Evolutionary conservation across 148 eudicot genomes (phyloP).

Genomic region (Spergularia bocconei): DNA sequence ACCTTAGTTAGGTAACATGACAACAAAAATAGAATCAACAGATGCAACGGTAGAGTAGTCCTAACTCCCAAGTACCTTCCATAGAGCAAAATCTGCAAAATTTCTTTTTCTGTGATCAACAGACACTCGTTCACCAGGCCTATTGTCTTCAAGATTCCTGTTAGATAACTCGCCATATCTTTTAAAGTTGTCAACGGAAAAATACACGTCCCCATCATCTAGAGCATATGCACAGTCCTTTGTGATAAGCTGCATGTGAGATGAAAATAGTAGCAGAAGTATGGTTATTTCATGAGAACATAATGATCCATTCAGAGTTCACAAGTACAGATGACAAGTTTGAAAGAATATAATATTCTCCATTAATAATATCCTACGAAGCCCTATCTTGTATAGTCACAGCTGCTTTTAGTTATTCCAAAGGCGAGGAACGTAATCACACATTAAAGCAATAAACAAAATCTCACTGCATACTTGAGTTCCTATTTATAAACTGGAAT

Average conservation of each 20-base stretch:
- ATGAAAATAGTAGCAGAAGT: background rate
- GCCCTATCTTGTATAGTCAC: background rate
- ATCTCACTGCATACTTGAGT: background rate
- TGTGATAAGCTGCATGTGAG: constrained; percentile 54
- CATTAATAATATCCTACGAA: background rate
- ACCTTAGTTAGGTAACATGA: background rate
- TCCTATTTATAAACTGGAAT: background rate
- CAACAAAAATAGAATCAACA: too few relatives aligned
- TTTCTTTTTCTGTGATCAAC: constrained; percentile 72
- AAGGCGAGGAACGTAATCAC: background rate
- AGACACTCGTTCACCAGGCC: constrained; percentile 92
- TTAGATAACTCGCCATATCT: constrained; percentile 74
- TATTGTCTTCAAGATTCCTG: constrained; percentile 76
- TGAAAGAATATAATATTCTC: background rate
- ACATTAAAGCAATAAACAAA: background rate
- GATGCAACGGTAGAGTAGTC: background rate
- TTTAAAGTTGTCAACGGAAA: constrained; percentile 67
- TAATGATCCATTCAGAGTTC: background rate
- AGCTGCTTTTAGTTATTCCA: background rate
- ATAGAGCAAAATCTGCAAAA: constrained; percentile 91
- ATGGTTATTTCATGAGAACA: background rate
- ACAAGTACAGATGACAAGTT: background rate
- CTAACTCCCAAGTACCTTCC: constrained; percentile 55
- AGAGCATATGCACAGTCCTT: constrained; percentile 70
- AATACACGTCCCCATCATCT: constrained; percentile 93